Evolutionary conservation across 2,329 filamentous ascomycete species (phyloP), one percentile per base, ranked within the genome.

Genomic region (Alternaria incomplexa): DNA sequence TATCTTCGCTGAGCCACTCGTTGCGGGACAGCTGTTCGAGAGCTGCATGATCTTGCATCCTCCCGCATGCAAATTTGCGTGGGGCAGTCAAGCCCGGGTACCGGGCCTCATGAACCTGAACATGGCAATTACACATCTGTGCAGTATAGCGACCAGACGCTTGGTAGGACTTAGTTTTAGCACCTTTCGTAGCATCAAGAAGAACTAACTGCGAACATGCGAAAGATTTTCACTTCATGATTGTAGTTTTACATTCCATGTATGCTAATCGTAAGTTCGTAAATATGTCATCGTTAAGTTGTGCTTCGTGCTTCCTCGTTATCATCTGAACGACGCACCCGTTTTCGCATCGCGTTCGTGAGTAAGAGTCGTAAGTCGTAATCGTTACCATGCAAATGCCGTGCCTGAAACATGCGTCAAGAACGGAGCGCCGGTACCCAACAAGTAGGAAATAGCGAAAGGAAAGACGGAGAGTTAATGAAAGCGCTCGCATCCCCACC

Each of bases 1-100:
- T 56, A 56, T 54, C 56, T 53, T 10, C 28, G 11, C 13, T 26
- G 48, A 68, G 64, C 74, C 73, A 77, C 51, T 76, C 66, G 72
- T 25, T 30, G 58, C 54, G 46, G 65, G 72, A 71, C 74, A 78
- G 68, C 71, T 76, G 72, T 62, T 69, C 53, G 56, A 61, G 59
- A 62, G 55, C 26, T 50, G 28, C 43, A 60, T 55, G 22, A 23
- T 17, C 26, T 51, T 65, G 64, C 69, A 68, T 61, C 32, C 26
- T 67, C 48, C 12, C 17, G 68, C 61, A 64, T 64, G 50, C 52
- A 57, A 40, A 66, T 65, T 64, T 60, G 54, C 58, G 64, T 63
- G 56, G 64, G 45, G 54, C 17, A 53, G 10, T 47, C 43, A 26
- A 30, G 26, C 44, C 17, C 17, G 44, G 17, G 44, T 8, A 40